phyloP scores from a whole-genome alignment of 805 yeast species.

The Kurtzmaniella cleridarum region DNA sequence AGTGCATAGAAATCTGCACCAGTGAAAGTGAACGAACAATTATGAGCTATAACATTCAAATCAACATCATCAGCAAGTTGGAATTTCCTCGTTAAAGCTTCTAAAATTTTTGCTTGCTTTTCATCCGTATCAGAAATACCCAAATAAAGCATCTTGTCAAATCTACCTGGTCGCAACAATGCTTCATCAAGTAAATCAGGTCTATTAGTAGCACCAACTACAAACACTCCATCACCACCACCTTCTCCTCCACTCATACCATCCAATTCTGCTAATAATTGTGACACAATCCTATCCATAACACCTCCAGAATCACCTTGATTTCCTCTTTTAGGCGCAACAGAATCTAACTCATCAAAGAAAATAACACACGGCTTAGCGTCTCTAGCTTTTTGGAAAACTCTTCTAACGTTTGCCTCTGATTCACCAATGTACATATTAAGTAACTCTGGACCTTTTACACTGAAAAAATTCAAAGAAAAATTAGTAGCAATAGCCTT shows the following conservation, averaged over 20 bases:
- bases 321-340: constrained; percentile 97
- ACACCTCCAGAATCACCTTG: constrained; percentile 99
- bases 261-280: constrained; percentile 87
- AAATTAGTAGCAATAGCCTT: constrained; percentile 97
- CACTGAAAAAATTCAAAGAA: constrained; percentile 89
- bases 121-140: constrained; percentile 91
- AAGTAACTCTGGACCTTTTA: constrained; percentile 93
- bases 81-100: constrained; percentile 86
- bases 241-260: constrained; percentile 85
- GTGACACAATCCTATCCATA: constrained; percentile 97
- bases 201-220: constrained; percentile 97
- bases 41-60: constrained; percentile 51
- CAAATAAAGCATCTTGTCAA: constrained; percentile 89
- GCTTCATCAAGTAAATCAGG: constrained; percentile 96
- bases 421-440: constrained; percentile 99
- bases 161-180: constrained; percentile 85
- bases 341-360: constrained; percentile 96
- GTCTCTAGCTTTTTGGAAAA: constrained; percentile 90
- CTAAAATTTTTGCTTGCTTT: constrained; percentile 78
- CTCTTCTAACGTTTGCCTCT: constrained; percentile 93
- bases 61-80: constrained; percentile 55
- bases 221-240: constrained; percentile 83
- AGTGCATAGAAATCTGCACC: constrained; percentile 98
- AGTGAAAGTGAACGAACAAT: constrained; percentile 85
- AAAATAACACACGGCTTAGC: constrained; percentile 97